These are phyloP conservation scores for Nematocida minor DNA, from an alignment of 371 early-diverging fungal genomes.

Conservation along the genomic window DNA sequence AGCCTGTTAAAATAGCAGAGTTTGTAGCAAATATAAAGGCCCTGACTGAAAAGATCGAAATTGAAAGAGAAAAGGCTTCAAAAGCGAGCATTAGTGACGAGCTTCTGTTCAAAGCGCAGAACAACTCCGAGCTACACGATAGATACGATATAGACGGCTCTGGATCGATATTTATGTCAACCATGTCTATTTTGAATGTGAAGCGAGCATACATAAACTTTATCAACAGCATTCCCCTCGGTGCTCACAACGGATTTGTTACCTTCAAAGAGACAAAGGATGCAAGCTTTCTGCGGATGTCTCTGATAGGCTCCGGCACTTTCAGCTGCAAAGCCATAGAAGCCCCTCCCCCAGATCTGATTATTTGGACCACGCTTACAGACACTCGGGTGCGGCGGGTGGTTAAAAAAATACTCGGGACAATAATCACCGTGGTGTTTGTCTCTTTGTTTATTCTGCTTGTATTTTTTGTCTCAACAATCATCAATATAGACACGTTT, in stretches of 20 bases:
- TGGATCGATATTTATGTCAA: conserved; percentile 56
- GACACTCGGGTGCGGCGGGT: conserved; percentile 38
- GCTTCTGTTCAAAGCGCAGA: background rate
- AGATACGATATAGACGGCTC: conserved; percentile 47
- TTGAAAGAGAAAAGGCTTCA: background rate
- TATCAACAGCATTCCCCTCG: conserved; percentile 58
- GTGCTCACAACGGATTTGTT: conserved; percentile 61
- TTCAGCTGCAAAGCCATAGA: conserved; percentile 56
- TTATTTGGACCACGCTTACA: conserved; percentile 62
- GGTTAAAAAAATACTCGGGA: conserved; percentile 47
- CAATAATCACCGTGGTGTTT: conserved; percentile 57
- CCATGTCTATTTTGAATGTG: conserved; percentile 50
- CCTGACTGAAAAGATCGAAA: conserved; percentile 9
- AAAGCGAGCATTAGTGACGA: conserved; percentile 10
- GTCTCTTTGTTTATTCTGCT: conserved; percentile 57
- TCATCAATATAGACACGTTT: conserved; percentile 42
- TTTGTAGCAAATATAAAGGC: background rate
- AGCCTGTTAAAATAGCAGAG: background rate
- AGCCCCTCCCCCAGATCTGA: conserved; percentile 65
- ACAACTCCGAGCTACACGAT: conserved; percentile 46
- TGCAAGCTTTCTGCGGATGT: conserved; percentile 58
- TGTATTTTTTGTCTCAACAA: conserved; percentile 47
- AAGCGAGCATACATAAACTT: conserved; percentile 50
- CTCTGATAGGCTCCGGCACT: conserved; percentile 59
- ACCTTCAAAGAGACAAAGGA: conserved; percentile 56